phyloP scores from a whole-genome alignment of 345 rosid genomes.

The Excoecaria agallocha region DNA sequence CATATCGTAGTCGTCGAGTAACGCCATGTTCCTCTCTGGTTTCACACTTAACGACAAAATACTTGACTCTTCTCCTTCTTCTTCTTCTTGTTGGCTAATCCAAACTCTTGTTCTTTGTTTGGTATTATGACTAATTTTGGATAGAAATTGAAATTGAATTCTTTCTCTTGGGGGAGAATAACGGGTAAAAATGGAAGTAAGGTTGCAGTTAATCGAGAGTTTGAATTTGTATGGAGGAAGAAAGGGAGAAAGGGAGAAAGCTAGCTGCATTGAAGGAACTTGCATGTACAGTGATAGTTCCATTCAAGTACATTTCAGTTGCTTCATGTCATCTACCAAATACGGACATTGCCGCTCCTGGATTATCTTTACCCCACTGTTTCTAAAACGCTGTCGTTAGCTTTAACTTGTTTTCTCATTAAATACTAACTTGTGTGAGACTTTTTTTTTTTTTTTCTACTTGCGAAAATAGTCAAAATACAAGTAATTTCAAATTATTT shows the following conservation, averaged over 20 bases:
- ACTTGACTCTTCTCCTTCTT: conserved; percentile 27
- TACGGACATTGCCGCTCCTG: neutral
- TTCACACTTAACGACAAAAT: conserved; percentile 66
- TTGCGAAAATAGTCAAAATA: too few relatives aligned
- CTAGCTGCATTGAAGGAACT: conserved; percentile 56
- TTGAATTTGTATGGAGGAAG: conserved; percentile 30
- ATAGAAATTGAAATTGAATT: conserved; percentile 28
- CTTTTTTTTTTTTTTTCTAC: neutral
- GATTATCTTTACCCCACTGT: neutral
- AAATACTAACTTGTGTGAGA: neutral
- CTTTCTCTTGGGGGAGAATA: neutral
- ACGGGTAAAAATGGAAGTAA: conserved; percentile 3
- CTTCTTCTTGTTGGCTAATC: conserved; percentile 38
- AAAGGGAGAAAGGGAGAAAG: conserved; percentile 36
- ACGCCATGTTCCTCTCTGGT: conserved; percentile 70
- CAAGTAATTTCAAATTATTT: too few relatives aligned
- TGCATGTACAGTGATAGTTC: neutral
- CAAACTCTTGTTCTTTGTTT: conserved; percentile 26
- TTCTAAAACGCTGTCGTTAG: neutral
- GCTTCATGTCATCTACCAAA: neutral
- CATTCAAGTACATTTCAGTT: neutral
- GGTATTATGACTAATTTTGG: conserved; percentile 16
- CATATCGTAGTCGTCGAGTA: conserved; percentile 82
- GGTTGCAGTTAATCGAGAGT: conserved; percentile 8
- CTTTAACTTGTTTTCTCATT: neutral